phyloP scores from a whole-genome alignment of 1,284 basidiomycete genomes.

The Austroboletus novae-zelandiae region DNA sequence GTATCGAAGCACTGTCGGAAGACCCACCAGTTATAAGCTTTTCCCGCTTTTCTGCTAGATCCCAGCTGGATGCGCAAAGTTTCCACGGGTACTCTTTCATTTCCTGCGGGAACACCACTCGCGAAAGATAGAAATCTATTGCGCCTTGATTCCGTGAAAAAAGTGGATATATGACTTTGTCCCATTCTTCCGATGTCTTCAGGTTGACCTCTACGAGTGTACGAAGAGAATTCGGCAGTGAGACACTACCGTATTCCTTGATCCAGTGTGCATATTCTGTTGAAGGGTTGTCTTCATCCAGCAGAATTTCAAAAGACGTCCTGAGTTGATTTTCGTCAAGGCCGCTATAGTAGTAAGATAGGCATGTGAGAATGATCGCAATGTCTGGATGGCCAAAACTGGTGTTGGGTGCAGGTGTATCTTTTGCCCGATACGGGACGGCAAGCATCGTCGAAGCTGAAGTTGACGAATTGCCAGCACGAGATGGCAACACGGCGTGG shows the following conservation, averaged over 20 bases:
- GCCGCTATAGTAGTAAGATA: not conserved
- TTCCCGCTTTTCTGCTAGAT: conserved; percentile 37
- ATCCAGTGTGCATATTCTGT: conserved; percentile 46
- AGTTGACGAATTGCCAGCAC: conserved; percentile 23
- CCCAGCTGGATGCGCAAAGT: conserved; percentile 48
- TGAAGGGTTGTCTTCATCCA: conserved; percentile 40
- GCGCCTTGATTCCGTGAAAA: conserved; percentile 24
- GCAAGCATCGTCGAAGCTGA: conserved; percentile 29
- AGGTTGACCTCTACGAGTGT: conserved; percentile 33
- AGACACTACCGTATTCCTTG: not conserved
- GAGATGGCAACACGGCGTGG: too few relatives aligned
- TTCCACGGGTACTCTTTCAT: conserved; percentile 47
- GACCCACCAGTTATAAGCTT: conserved; percentile 1
- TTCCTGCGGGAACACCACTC: conserved; percentile 16
- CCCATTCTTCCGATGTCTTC: conserved; percentile 36
- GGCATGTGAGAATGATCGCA: conserved; percentile 42
- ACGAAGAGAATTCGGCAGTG: conserved; percentile 29
- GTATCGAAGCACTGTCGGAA: not conserved
- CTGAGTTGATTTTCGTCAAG: conserved; percentile 33
- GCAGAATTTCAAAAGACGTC: conserved; percentile 37
- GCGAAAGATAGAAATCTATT: too few relatives aligned
- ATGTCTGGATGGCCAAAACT: conserved; percentile 40
- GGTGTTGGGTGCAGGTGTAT: not conserved
- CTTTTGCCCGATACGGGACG: too few relatives aligned
- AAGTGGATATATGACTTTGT: conserved; percentile 30